These are phyloP conservation scores for Ananas comosus DNA, from an alignment of 176 grass and related monocot species.

Conservation along the genomic window DNA sequence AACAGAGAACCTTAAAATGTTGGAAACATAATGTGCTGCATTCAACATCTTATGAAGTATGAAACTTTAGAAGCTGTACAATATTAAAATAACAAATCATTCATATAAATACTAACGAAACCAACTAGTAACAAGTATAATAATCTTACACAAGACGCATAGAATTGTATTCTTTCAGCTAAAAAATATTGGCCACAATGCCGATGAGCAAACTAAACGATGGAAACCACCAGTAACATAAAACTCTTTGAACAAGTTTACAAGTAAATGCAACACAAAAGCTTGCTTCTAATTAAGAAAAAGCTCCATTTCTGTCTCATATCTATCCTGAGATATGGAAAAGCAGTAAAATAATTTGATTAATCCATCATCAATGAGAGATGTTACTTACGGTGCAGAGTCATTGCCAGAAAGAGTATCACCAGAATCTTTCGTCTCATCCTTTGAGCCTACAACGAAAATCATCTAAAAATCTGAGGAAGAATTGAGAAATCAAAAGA, in stretches of 20 bases:
- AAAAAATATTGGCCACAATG: no score
- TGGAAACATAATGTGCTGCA: background rate
- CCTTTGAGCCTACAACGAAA: constrained; percentile 63
- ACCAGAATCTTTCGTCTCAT: constrained; percentile 75
- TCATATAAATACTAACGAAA: no score
- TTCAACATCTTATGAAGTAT: background rate
- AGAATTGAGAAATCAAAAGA: background rate
- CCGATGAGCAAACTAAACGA: no score
- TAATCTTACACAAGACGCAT: no score
- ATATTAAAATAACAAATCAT: background rate
- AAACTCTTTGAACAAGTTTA: background rate
- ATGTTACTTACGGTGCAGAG: constrained; percentile 60
- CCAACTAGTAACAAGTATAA: no score
- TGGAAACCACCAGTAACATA: no score
- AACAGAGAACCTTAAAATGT: constrained; percentile 19
- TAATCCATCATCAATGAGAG: background rate
- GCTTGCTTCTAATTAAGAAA: no score
- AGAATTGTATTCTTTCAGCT: no score
- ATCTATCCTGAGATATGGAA: no score
- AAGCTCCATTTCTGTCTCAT: no score
- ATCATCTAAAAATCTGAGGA: background rate
- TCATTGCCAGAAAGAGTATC: constrained; percentile 61
- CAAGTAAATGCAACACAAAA: background rate
- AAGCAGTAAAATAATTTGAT: background rate
- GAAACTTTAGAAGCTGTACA: background rate